Base-by-base conservation (phyloP, 2,329 filamentous ascomycete species). In the Clonostachys rhizophaga region DNA sequence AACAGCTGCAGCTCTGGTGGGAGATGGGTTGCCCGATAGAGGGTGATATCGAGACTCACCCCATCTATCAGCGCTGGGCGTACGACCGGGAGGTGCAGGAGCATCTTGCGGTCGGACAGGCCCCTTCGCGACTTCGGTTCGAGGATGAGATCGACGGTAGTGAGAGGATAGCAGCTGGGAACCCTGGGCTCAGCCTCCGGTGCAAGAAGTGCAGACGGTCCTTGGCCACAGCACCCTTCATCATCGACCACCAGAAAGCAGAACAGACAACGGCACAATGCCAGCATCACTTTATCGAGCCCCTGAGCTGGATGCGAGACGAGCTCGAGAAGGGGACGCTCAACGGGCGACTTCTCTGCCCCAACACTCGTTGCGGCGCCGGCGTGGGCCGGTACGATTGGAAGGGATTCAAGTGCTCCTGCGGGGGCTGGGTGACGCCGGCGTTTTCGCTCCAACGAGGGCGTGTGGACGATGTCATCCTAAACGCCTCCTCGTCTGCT, bases 381-480 rank as follows among this genome's bases (percentile, higher is more conserved):
- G 90, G 89, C 45, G 82, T 97, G 43, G 94, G 94, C 37, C 88
- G 94, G 57, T 99, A 96, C 62, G 88, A 92, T 45, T 99, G 94
- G 94, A 90, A 95, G 64, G 94, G 94, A 13, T 86, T 96, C 76
- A 84, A 84, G 63, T 99, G 94, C 70, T 94, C 84, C 61, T 99
- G 94, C 65, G 84, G 86, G 36, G 83, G 86, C 52, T 97, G 94
- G 92, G 78, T 96, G 18, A 88, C 91, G 44, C 92, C 94, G 9
- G 91, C 87, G 1, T 94, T 99, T 63, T 92, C 87, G 51, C 73
- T 97, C 51, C 86, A 90, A 46, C 88, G 85, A 65, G 85, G 87
- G 46, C 84, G 84, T 55, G 86, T 96, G 36, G 94, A 97, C 63
- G 86, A 95, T 59, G 66, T 72, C 24, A 55, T 59, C 34, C 58